Evolutionary conservation across 2,329 filamentous ascomycete genomes (phyloP).

Genomic region (Teratosphaeria viscida): DNA sequence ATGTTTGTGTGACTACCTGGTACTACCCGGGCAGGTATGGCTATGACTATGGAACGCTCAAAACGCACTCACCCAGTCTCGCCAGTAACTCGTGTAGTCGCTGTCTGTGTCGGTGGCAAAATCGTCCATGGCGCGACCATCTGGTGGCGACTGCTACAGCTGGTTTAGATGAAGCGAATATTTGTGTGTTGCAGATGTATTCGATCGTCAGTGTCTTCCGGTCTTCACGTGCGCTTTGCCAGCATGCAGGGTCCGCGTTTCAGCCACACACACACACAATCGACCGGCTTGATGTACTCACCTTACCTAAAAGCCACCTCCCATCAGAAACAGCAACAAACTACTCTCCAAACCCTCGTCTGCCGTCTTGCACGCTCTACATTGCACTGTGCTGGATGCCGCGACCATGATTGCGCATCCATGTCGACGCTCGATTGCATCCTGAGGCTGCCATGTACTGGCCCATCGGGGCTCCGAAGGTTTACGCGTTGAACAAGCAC

Average conservation of each 20-base stretch:
- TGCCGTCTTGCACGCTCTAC: background rate
- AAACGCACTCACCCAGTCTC: constrained; percentile 70
- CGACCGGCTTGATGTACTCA: background rate
- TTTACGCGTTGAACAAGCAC: constrained; percentile 68
- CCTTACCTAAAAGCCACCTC: background rate
- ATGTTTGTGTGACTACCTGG: too few relatives aligned
- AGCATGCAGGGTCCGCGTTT: background rate
- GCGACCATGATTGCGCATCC: background rate
- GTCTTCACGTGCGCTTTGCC: background rate
- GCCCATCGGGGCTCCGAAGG: constrained; percentile 74
- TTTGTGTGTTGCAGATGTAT: background rate
- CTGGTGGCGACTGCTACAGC: background rate
- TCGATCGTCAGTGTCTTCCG: too few relatives aligned
- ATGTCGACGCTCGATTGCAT: background rate
- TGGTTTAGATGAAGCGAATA: background rate
- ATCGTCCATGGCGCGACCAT: constrained; percentile 65
- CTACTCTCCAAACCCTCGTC: background rate
- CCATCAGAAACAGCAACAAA: too few relatives aligned
- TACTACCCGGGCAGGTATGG: background rate
- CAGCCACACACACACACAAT: too few relatives aligned
- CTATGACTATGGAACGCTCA: background rate
- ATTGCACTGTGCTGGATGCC: background rate
- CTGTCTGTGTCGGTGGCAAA: constrained; percentile 97
- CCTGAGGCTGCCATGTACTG: constrained; percentile 60
- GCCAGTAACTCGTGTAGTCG: constrained; percentile 98